phyloP scores from a whole-genome alignment of 768 basidiomycete genomes.

The Boletus rufocinnamomeus region DNA sequence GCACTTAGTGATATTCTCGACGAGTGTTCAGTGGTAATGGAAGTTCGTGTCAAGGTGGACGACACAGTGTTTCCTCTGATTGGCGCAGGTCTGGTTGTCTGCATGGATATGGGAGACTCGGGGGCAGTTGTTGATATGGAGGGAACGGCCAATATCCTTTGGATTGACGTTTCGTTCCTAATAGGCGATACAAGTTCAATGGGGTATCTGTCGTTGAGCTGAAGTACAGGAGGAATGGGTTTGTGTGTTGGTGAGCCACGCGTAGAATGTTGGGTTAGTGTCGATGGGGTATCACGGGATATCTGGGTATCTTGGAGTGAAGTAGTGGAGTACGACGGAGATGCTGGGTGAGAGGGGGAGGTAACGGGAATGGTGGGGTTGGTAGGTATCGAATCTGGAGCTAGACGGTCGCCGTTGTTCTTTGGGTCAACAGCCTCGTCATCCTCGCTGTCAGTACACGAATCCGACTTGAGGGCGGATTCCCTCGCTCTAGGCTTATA shows the following conservation, averaged over 20 bases:
- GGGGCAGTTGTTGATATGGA: slow-evolving; percentile 54
- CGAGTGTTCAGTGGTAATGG: slow-evolving; percentile 17
- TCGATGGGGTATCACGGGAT: slow-evolving; percentile 26
- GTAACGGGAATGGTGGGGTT: slow-evolving; percentile 17
- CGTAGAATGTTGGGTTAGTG: slow-evolving; percentile 12
- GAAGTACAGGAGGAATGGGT: slow-evolving; percentile 31
- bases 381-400: slow-evolving; percentile 29
- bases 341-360: slow-evolving; percentile 9
- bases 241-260: slow-evolving; percentile 17
- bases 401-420: slow-evolving; percentile 19
- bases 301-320: slow-evolving; percentile 41
- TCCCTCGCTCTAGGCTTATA: slow-evolving; percentile 38
- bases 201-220: slow-evolving; percentile 27
- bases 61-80: slow-evolving; percentile 12
- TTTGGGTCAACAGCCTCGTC: slow-evolving; percentile 29
- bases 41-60: slow-evolving; percentile 14
- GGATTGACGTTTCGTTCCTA: slow-evolving; percentile 27
- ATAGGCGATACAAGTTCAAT: slow-evolving; percentile 21
- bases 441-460: slow-evolving; percentile 37
- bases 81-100: slow-evolving; percentile 21
- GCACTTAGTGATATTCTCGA: slow-evolving; percentile 34
- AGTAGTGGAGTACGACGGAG: slow-evolving; percentile 36
- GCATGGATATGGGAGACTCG: slow-evolving; percentile 36
- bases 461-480: slow-evolving; percentile 29
- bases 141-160: slow-evolving; percentile 51